Conservation (phyloP, 768 basidiomycete genomes). For the Leccinum broughii region DNA sequence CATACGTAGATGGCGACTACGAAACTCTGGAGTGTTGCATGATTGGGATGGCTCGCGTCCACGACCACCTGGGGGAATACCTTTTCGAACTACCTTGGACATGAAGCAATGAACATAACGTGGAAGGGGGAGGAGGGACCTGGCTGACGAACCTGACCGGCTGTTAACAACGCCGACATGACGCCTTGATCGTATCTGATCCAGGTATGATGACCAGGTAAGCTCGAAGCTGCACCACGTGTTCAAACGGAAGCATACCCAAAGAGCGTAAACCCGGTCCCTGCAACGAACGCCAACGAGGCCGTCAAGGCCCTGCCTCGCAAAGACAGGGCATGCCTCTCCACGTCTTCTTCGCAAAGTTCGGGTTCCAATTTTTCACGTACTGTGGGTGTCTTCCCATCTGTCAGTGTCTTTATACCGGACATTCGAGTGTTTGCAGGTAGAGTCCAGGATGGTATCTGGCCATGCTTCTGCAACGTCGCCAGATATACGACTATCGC, state of each 20-base stretch:
- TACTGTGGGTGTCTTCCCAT: conserved; percentile 11
- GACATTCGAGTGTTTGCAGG: background rate
- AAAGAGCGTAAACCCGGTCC: conserved; percentile 62
- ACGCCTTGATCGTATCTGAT: conserved; percentile 68
- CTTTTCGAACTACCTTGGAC: conserved; percentile 48
- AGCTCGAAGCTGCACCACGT: background rate
- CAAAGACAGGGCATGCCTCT: conserved; percentile 16
- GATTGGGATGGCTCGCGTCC: conserved; percentile 36
- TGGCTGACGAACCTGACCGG: conserved; percentile 43
- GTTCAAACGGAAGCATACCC: conserved; percentile 39
- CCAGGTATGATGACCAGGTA: background rate
- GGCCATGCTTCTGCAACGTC: background rate
- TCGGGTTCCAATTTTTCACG: background rate
- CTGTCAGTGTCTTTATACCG: background rate
- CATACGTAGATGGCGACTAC: conserved; percentile 58
- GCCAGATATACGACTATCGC: conserved; percentile 12
- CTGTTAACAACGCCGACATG: conserved; percentile 64
- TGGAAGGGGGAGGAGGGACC: background rate
- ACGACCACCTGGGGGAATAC: conserved; percentile 57
- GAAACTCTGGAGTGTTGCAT: conserved; percentile 60
- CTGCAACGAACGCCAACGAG: conserved; percentile 55
- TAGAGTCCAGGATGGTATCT: background rate
- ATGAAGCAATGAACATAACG: background rate
- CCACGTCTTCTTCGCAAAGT: conserved; percentile 13
- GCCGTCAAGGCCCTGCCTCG: conserved; percentile 44